Evolutionary conservation across 306 rosid genomes (phyloP), one percentile per base, ranked within the genome.

Genomic region (Senna siamea): DNA sequence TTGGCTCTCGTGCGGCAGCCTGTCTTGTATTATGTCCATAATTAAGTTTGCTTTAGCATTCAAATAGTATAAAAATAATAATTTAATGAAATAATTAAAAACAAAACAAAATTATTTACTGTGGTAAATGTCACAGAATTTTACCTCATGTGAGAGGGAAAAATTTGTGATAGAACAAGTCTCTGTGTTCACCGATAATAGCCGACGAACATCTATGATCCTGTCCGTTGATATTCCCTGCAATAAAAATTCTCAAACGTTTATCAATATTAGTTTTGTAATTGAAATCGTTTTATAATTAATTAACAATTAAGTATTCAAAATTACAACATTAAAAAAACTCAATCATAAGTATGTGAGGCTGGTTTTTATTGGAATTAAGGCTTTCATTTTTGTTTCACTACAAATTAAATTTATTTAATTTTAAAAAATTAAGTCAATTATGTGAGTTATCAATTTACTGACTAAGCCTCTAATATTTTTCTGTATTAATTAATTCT

Each of bases 181-280:
- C 65, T 88, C 92, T 0, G 76, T 85, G n/a, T 86, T 84, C 54
- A 85, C 95, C 1, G 89, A 81, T 59, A 95, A 57, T 18, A 95
- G 87, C 9, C 97, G 87, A 17, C 86, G 89, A 62, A 92, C 84
- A 57, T 95, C 99, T 32, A 95, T 90, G 6, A 92, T 92, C 57
- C 82, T 92, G 81, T 95, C 99, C 6, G 99, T 95, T n/a, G 99
- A 95, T 81, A 95, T 95, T 32, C 98, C 99, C 99, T 95, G 95
- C 38, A 38, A 0, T 18, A 3, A 51, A 46, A 35, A 56, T 18
- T 19, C 41, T 38, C 26, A 67, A 46, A 7, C 9, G 9, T 56
- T 46, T 6, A 30, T 15, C 54, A 44, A 48, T 48, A 4, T 3
- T 44, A 0, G 4, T 44, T 2, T 23, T 23, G 2, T 18, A 63